These are phyloP conservation scores for Bjerkandera adusta DNA, from an alignment of 1,284 basidiomycete species.

Conservation along the genomic window DNA sequence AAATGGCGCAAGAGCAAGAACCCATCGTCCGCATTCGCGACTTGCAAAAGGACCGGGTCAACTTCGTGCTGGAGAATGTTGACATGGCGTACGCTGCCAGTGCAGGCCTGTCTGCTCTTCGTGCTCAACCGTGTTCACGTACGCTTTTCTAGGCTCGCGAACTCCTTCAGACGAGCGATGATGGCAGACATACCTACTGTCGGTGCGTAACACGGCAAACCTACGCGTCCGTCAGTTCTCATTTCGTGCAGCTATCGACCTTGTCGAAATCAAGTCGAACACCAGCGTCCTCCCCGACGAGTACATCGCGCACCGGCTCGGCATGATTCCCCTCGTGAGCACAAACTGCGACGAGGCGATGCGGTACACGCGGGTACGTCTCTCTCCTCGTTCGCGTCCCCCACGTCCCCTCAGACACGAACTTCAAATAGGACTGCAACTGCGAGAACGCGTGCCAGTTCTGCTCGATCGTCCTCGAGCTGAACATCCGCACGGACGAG, in stretches of 20 bases:
- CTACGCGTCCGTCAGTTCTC: neutral
- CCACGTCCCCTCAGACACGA: constrained; percentile 6
- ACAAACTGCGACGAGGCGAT: constrained; percentile 83
- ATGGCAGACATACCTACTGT: constrained; percentile 96
- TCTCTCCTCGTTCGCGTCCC: neutral
- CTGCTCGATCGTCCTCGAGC: constrained; percentile 75
- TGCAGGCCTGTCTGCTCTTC: constrained; percentile 2
- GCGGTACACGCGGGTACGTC: constrained; percentile 73
- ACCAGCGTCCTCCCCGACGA: constrained; percentile 96
- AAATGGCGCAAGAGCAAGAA: constrained; percentile 32
- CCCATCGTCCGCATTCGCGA: constrained; percentile 77
- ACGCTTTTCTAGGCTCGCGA: constrained; percentile 71
- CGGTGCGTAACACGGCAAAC: constrained; percentile 51
- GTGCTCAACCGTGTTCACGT: too few species aligned
- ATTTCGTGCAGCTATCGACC: constrained; percentile 79
- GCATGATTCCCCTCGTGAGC: constrained; percentile 91
- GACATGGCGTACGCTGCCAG: constrained; percentile 71
- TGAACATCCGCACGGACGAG: constrained; percentile 71
- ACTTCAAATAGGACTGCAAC: constrained; percentile 71
- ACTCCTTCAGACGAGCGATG: constrained; percentile 85
- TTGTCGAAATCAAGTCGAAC: constrained; percentile 92
- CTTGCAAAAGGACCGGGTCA: constrained; percentile 75
- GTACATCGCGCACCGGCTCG: constrained; percentile 94
- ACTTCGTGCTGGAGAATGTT: constrained; percentile 91
- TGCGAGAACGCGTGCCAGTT: constrained; percentile 77